phyloP scores from a whole-genome alignment of 495 filamentous ascomycete species.

The Staphylotrichum longicolle region DNA sequence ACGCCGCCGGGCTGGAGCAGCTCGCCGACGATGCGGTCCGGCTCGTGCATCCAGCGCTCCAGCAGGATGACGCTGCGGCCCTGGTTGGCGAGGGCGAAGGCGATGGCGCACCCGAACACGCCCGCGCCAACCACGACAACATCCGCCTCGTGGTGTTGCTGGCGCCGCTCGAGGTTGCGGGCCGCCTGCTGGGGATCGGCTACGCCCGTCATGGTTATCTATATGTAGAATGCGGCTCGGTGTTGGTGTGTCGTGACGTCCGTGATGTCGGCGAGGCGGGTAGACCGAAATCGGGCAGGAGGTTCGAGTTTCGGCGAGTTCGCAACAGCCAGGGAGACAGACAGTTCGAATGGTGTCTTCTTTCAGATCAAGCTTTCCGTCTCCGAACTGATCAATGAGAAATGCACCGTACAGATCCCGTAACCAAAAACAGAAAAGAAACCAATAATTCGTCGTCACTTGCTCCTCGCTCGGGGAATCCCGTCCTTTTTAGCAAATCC shows the following conservation, averaged over 20 bases:
- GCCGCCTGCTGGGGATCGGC: slow-evolving; percentile 25
- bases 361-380: too few species aligned
- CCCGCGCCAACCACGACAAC: slow-evolving; percentile 90
- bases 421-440: too few species aligned
- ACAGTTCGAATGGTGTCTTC: too few species aligned
- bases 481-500: too few species aligned
- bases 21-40: slow-evolving; percentile 95
- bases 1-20: slow-evolving; percentile 91
- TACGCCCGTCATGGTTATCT: slow-evolving; percentile 19
- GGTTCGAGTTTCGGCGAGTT: too few species aligned
- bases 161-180: slow-evolving; percentile 43
- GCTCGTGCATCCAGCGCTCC: slow-evolving; percentile 85
- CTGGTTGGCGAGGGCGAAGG: slow-evolving; percentile 76
- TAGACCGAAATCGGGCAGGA: too few species aligned
- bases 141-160: slow-evolving; percentile 56
- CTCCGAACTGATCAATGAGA: too few species aligned
- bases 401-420: too few species aligned
- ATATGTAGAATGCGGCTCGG: neutral
- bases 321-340: too few species aligned
- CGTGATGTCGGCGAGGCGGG: too few species aligned
- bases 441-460: too few species aligned
- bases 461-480: too few species aligned
- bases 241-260: neutral
- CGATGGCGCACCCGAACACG: slow-evolving; percentile 83
- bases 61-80: slow-evolving; percentile 89